Evolutionary conservation across 345 rosid species (phyloP), one percentile per base, ranked within the genome.

Genomic region (Salix caprea): DNA sequence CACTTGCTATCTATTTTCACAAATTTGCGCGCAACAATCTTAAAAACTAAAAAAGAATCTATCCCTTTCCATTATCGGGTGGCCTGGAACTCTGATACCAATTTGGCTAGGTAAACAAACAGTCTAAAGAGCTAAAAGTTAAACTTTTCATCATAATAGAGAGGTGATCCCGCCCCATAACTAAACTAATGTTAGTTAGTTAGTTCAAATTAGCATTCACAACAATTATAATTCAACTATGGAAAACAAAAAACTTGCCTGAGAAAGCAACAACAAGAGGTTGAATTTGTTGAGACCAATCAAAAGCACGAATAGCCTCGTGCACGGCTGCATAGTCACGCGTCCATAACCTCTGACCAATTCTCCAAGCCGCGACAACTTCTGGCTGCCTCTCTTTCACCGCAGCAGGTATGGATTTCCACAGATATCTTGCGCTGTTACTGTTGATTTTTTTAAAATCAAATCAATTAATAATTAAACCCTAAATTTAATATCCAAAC

Each of bases 271-370:
- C 82, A 65, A 96, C 91, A 39, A 96, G 78, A 73, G 78, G 80
- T 76, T 79, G 79, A 37, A 83, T 83, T 77, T 96, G 95, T 75
- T 78, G 91, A 77, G 90, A 87, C 99, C 99, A 96, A 76, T 90
- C 89, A 72, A 86, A 96, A 69, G 88, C 89, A 5, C 74, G 82
- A 80, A 93, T 72, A 61, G 95, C 94, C 85, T 78, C 95, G 82
- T 93, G 83, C 2, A 96, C 98, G 69, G 89, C 90, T 0, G 91
- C 88, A 83, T 91, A 87, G 76, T 93, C 97, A 71, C 84, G 89
- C 37, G 89, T 87, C 98, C 97, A 96, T 23, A 93, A 84, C 81
- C 84, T 86, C 87, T 92, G 97, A 71, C 95, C 97, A 74, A 96
- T 87, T 79, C 50, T 81, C 98, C 97, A 96, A 28, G 84, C 90